Evolutionary conservation across 495 filamentous ascomycete species (phyloP).

Genomic region (Acidomyces sp.): DNA sequence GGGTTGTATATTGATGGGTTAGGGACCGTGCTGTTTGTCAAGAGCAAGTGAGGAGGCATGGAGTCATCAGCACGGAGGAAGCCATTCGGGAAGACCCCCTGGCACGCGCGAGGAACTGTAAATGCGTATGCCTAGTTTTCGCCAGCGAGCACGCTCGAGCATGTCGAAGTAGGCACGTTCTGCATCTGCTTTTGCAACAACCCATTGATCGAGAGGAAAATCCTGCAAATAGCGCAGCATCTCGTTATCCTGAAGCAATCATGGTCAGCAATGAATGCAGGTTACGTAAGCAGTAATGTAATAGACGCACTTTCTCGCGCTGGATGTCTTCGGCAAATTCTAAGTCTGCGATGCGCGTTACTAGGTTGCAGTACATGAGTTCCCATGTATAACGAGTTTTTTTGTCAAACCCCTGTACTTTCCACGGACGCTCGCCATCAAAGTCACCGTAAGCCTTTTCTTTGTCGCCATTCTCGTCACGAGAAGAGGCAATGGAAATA

Average conservation of each 20-base stretch:
- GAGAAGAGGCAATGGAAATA: conserved; percentile 3
- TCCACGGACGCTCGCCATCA: conserved; percentile 1
- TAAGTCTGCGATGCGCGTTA: not conserved
- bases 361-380: conserved; percentile 1
- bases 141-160: conserved; percentile 11
- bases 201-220: conserved; percentile 12
- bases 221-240: conserved; percentile 15
- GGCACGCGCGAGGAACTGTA: conserved; percentile 2
- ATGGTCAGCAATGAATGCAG: not conserved
- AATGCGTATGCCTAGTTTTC: conserved; percentile 6
- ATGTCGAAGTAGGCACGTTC: not conserved
- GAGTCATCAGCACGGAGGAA: not conserved
- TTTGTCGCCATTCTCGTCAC: conserved; percentile 2
- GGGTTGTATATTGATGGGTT: too few relatives aligned
- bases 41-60: too few relatives aligned
- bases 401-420: not conserved
- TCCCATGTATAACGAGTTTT: conserved; percentile 2
- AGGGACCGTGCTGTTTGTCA: too few relatives aligned
- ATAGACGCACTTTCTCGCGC: conserved; percentile 5
- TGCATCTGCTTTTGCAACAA: conserved; percentile 4
- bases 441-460: not conserved
- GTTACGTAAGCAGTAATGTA: not conserved
- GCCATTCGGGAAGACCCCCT: not conserved
- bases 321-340: conserved; percentile 9
- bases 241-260: conserved; percentile 5